phyloP scores from a whole-genome alignment of 495 filamentous ascomycete genomes.

The Ramalina peruviana region DNA sequence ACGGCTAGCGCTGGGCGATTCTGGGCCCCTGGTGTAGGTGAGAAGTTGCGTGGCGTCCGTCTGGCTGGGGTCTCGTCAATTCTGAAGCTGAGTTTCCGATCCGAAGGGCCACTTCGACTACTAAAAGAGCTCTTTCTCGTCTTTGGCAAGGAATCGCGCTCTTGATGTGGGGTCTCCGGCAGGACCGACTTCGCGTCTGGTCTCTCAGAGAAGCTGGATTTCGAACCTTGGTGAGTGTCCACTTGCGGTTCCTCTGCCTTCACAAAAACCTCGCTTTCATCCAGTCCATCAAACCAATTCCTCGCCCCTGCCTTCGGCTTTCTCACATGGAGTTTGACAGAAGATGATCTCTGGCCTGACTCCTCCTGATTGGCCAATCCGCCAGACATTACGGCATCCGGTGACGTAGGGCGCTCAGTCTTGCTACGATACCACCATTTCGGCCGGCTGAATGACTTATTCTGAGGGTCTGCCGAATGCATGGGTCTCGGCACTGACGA shows the following conservation, averaged over 20 bases:
- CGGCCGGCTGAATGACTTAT: not conserved
- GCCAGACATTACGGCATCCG: not conserved
- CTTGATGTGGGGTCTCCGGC: not conserved
- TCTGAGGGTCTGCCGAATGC: not conserved
- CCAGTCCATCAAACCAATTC: conserved; percentile 14
- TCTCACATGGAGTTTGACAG: conserved; percentile 10
- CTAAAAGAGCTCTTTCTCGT: conserved; percentile 6
- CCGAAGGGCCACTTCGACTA: conserved; percentile 1
- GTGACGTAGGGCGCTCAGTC: not conserved
- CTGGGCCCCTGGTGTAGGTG: not conserved
- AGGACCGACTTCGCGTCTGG: not conserved
- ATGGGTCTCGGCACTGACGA: conserved; percentile 8
- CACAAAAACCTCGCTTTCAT: conserved; percentile 2
- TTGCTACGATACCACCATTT: conserved; percentile 13
- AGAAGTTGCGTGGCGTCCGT: not conserved
- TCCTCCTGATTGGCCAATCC: not conserved
- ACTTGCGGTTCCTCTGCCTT: not conserved
- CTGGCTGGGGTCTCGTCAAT: not conserved
- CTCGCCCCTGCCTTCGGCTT: conserved; percentile 8
- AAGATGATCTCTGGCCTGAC: not conserved
- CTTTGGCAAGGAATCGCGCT: not conserved
- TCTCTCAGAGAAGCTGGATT: not conserved
- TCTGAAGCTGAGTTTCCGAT: conserved; percentile 8
- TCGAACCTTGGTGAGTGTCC: not conserved
- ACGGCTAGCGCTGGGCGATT: no score